These are phyloP conservation scores for Mycena latifolia DNA, from an alignment of 768 basidiomycete genomes.

Conservation along the genomic window DNA sequence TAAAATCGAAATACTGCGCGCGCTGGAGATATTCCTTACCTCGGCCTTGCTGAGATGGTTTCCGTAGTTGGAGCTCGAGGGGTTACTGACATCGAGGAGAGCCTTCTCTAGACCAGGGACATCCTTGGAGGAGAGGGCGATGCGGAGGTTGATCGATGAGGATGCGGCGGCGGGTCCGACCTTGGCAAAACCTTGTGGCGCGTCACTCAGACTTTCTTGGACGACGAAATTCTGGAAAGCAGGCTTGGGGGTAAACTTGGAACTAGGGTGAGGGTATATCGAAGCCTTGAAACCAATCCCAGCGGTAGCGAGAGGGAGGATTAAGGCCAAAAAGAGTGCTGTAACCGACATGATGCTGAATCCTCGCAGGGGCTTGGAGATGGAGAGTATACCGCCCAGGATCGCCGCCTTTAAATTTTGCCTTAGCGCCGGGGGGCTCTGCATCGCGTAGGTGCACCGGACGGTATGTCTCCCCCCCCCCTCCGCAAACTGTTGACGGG, in stretches of 20 bases:
- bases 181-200: constrained; percentile 50
- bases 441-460: no score
- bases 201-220: constrained; percentile 31
- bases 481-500: no score
- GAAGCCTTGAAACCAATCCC: constrained; percentile 27
- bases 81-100: constrained; percentile 50
- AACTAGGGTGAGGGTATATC: constrained; percentile 9
- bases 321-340: no score
- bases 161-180: constrained; percentile 43
- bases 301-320: no score
- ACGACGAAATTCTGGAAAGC: constrained; percentile 21
- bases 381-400: constrained; percentile 1
- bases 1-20: no score
- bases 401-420: constrained; percentile 10
- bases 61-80: constrained; percentile 36
- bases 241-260: constrained; percentile 16
- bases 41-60: constrained; percentile 57
- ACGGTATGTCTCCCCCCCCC: no score
- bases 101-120: constrained; percentile 46
- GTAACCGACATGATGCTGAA: constrained; percentile 11
- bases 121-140: constrained; percentile 46
- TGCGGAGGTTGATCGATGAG: constrained; percentile 51
- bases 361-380: constrained; percentile 3
- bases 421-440: background rate
- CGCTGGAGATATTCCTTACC: constrained; percentile 43